Evolutionary conservation across 164 flowering plant species (phyloP), one percentile per base, ranked within the genome.

Genomic region (Nymphaea thermarum): DNA sequence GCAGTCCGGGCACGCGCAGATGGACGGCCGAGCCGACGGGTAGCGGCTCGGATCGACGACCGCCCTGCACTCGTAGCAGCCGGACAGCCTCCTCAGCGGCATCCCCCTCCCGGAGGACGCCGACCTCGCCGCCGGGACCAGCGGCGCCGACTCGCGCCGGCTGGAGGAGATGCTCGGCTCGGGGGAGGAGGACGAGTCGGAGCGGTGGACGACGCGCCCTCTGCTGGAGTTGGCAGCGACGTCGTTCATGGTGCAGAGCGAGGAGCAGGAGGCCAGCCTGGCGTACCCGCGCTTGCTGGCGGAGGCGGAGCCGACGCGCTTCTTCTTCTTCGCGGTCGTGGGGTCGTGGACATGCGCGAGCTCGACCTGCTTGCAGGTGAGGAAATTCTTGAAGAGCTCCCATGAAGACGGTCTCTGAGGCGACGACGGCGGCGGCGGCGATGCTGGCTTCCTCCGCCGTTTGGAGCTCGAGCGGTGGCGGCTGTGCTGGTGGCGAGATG

Each of bases 331-430:
- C n/a, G 3, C 64, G 16, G 25, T 79, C 14, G 90, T 81, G 0
- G 92, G 96, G 69, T 88, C 86, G 68, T 85, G 87, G 2, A 88
- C 87, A 63, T 53, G 68, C 3, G 86, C 78, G 14, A 76, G 82
- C 70, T 85, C 86, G 63, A 86, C 70, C 69, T 87, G 89, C 64
- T 90, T 93, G 80, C 97, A 93, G 61, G 86, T 82, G 60, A 93
- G 79, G 0, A 93, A 74, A 83, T 79, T 89, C 84, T 90, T 93
- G 85, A 93, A 73, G 67, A 89, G 96, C 77, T 88, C 89, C 98
- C 98, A 93, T 70, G 98, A 88, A 36, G 98, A 90, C 4, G 79
- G 73, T 42, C 75, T 74, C 60, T 72, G 62, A 25, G 18, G 66
- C 10, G 43, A 57, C 6, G 42, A 2, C 41, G 18, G 66, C 10